Evolutionary conservation across 768 basidiomycete genomes (phyloP).

Genomic region (Cyclocybe cylindracea): DNA sequence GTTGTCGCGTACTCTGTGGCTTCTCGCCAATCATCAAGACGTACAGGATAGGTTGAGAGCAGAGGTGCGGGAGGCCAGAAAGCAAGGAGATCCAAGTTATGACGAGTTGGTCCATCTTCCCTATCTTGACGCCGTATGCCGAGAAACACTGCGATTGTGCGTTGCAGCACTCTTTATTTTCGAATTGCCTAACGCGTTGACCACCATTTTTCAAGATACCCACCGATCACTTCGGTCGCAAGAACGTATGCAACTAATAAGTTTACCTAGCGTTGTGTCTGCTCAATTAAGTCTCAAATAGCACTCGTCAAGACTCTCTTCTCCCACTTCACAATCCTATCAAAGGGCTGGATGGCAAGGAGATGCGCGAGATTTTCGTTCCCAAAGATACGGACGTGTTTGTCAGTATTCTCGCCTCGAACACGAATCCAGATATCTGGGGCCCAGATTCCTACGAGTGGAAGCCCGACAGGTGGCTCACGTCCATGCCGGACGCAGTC

Average conservation of each 20-base stretch:
- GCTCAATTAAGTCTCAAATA: not conserved
- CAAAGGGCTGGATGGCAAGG: slow-evolving; percentile 18
- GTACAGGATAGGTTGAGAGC: slow-evolving; percentile 22
- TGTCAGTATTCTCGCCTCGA: slow-evolving; percentile 33
- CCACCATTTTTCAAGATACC: slow-evolving; percentile 8
- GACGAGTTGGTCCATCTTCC: slow-evolving; percentile 37
- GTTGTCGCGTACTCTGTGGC: slow-evolving; percentile 15
- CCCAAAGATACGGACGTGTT: slow-evolving; percentile 33
- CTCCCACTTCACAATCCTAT: slow-evolving; percentile 23
- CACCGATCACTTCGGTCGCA: slow-evolving; percentile 19
- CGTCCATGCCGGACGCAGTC: slow-evolving; percentile 21
- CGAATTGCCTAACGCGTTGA: not conserved
- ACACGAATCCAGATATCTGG: slow-evolving; percentile 43
- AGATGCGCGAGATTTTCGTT: slow-evolving; percentile 30
- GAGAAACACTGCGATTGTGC: slow-evolving; percentile 37
- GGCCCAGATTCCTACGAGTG: slow-evolving; percentile 46
- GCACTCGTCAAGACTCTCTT: slow-evolving; percentile 18
- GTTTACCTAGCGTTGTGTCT: not conserved
- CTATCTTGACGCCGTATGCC: slow-evolving; percentile 37
- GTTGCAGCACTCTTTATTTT: slow-evolving; percentile 4
- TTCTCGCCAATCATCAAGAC: slow-evolving; percentile 17
- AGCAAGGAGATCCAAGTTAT: slow-evolving; percentile 28
- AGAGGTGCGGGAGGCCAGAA: slow-evolving; percentile 21
- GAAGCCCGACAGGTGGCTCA: slow-evolving; percentile 51
- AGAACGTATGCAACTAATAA: slow-evolving; percentile 14